Evolutionary conservation across 2,329 filamentous ascomycete genomes (phyloP).

Genomic region (Fusarium sp.): DNA sequence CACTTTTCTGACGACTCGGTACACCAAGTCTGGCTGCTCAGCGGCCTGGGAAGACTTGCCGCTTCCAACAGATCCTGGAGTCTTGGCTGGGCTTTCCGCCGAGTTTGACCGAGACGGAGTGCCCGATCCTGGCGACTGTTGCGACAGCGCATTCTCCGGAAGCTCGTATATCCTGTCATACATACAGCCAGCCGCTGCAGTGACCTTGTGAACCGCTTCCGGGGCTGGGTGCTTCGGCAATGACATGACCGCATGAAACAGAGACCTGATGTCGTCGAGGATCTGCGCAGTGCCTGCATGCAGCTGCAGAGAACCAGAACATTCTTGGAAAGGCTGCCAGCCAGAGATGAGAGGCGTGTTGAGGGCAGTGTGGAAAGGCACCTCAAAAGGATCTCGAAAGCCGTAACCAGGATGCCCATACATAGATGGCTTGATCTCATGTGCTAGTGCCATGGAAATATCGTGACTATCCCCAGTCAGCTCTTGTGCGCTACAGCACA

Average conservation of each 20-base stretch:
- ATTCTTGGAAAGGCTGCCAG: conserved; percentile 55
- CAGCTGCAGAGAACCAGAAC: conserved; percentile 54
- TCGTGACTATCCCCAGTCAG: conserved; percentile 52
- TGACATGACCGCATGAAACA: conserved; percentile 55
- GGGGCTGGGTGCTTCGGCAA: conserved; percentile 49
- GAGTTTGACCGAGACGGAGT: conserved; percentile 27
- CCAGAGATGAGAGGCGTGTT: conserved; percentile 59
- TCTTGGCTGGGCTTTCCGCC: conserved; percentile 17
- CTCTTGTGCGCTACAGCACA: background rate
- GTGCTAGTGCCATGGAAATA: conserved; percentile 57
- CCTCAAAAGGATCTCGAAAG: conserved; percentile 50
- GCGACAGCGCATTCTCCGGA: conserved; percentile 43
- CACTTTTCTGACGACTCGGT: conserved; percentile 56
- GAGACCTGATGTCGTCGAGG: conserved; percentile 60
- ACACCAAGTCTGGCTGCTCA: conserved; percentile 54
- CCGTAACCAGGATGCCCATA: conserved; percentile 54
- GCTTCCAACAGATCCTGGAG: conserved; percentile 25
- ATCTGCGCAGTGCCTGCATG: conserved; percentile 58
- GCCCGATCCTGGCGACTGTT: conserved; percentile 17
- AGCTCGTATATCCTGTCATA: conserved; percentile 50
- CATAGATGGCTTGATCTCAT: conserved; percentile 56
- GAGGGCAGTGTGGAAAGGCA: conserved; percentile 55
- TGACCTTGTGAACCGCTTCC: conserved; percentile 52
- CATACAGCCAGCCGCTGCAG: conserved; percentile 52
- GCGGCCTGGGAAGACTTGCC: conserved; percentile 30